Conservation (phyloP, 139 green algal genomes). For the Coelastrella sp. region DNA sequence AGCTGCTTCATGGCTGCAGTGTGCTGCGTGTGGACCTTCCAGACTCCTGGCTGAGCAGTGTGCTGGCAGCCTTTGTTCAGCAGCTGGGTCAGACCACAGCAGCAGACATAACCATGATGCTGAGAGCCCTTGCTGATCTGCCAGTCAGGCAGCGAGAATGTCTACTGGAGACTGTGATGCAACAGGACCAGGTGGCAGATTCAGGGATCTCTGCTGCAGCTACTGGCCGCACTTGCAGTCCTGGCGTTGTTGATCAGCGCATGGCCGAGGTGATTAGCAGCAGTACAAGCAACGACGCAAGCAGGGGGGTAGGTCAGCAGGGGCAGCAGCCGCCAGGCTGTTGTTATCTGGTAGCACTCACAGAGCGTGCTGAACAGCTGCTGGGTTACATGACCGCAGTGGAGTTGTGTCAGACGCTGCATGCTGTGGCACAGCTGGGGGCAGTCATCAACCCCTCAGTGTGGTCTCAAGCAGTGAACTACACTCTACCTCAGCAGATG, state of each 20-base stretch:
- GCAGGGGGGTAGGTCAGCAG: too few relatives aligned
- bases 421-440: neutral
- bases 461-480: slow-evolving; percentile 22
- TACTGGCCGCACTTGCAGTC: too few relatives aligned
- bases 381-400: slow-evolving; percentile 14
- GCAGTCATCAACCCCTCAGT: neutral
- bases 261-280: neutral
- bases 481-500: neutral
- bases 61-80: neutral
- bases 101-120: neutral
- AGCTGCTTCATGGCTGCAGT: neutral
- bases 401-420: slow-evolving; percentile 25
- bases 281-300: neutral
- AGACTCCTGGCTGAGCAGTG: neutral
- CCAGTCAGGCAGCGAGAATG: too few relatives aligned
- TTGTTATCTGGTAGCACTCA: neutral
- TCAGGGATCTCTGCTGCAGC: too few relatives aligned
- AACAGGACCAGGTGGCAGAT: neutral
- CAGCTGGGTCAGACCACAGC: neutral
- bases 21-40: neutral
- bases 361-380: neutral
- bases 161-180: too few relatives aligned
- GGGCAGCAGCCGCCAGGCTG: neutral
- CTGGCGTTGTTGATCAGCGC: neutral
- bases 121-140: neutral